A percentile compares a stretch with the other conserved stretches of the same genome.
These are phyloP conservation scores for Capsella rubella DNA, from an alignment of 441 rosid genomes.

Conservation along the genomic window DNA sequence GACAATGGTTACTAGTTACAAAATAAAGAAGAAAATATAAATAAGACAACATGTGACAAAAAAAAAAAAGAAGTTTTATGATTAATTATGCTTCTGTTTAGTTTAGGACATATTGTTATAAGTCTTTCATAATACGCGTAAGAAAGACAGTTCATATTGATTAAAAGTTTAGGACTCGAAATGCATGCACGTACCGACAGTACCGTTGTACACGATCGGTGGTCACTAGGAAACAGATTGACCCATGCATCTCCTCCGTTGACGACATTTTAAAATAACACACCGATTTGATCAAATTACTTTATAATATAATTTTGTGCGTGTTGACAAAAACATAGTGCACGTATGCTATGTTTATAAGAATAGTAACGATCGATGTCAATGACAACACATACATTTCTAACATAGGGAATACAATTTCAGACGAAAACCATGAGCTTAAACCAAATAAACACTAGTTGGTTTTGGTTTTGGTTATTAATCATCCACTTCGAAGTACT, in stretches of 20 bases:
- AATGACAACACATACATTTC: too few species aligned
- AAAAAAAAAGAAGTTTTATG: too few species aligned
- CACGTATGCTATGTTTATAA: background rate
- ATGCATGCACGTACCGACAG: constrained; percentile 36
- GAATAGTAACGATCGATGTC: background rate
- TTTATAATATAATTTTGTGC: background rate
- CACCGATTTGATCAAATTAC: constrained; percentile 31
- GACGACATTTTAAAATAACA: constrained; percentile 7
- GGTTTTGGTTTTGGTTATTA: too few species aligned
- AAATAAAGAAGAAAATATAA: background rate
- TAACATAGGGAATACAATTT: too few species aligned
- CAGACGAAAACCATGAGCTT: too few species aligned
- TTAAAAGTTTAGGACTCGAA: constrained; percentile 15
- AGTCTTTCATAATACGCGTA: constrained; percentile 22
- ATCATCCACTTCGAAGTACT: too few species aligned
- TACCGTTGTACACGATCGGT: constrained; percentile 27
- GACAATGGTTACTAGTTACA: background rate
- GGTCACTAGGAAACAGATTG: constrained; percentile 26
- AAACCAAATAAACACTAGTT: too few species aligned
- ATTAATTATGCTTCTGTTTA: background rate
- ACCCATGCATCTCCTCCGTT: constrained; percentile 5
- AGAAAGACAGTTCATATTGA: constrained; percentile 26
- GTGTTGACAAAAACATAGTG: background rate
- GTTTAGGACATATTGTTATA: constrained; percentile 12
- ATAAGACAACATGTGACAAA: background rate